A percentile compares a stretch with the other conserved stretches of the same genome.
Evolutionary conservation across 2,329 filamentous ascomycete genomes (phyloP).

Genomic region (Aspergillus thermomutatus): DNA sequence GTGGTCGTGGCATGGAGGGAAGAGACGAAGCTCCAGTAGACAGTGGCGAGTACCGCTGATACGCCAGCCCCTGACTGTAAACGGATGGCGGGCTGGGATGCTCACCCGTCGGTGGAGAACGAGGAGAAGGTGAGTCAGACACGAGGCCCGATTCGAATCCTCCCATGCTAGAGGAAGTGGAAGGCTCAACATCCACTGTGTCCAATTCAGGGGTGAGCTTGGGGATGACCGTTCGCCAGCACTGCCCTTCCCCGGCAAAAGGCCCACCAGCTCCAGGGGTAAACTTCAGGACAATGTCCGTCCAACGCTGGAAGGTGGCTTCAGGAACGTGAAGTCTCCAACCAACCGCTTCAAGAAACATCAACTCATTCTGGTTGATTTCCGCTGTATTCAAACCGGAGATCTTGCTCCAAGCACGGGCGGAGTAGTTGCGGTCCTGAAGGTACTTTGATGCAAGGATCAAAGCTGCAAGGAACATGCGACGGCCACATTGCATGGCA

Average conservation of each 20-base stretch:
- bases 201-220: conserved; percentile 57
- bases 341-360: conserved; percentile 82
- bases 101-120: conserved; percentile 19
- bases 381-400: conserved; percentile 90
- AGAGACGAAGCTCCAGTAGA: conserved; percentile 53
- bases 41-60: conserved; percentile 36
- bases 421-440: conserved; percentile 96
- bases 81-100: conserved; percentile 19
- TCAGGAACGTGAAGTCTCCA: conserved; percentile 96
- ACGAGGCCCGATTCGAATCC: conserved; percentile 23
- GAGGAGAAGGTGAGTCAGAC: conserved; percentile 31
- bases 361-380: conserved; percentile 95
- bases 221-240: conserved; percentile 50
- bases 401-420: conserved; percentile 97
- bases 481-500: conserved; percentile 88
- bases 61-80: conserved; percentile 31
- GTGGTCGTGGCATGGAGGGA: conserved; percentile 54
- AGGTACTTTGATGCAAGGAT: conserved; percentile 97
- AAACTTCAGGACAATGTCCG: conserved; percentile 82
- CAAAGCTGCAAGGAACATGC: conserved; percentile 93
- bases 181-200: conserved; percentile 39
- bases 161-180: conserved; percentile 25
- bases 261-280: conserved; percentile 57
- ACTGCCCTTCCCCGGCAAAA: conserved; percentile 31
- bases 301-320: conserved; percentile 86